These are phyloP conservation scores for Rubia peregrina DNA, from an alignment of 305 asterid genomes.

Conservation along the genomic window DNA sequence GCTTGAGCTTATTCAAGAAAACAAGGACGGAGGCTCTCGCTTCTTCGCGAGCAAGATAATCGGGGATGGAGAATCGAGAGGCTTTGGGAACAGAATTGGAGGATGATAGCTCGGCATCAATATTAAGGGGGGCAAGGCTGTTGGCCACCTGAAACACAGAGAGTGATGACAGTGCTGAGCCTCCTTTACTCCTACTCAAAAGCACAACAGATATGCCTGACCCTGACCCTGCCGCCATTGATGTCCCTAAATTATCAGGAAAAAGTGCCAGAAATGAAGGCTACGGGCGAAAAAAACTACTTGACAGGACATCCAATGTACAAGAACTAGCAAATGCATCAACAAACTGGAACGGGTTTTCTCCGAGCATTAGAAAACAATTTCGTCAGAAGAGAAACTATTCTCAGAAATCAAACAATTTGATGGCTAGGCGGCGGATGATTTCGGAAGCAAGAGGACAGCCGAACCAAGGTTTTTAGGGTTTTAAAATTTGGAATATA, in stretches of 20 bases:
- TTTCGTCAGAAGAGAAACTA: too few relatives aligned
- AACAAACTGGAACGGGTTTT: not conserved
- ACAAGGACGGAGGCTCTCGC: slow-evolving; percentile 56
- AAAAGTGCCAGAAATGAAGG: not conserved
- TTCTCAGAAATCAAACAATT: too few relatives aligned
- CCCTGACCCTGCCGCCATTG: slow-evolving; percentile 4
- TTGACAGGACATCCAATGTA: too few relatives aligned
- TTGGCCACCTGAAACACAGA: slow-evolving; percentile 46
- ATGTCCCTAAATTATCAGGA: not conserved
- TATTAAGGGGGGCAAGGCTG: slow-evolving; percentile 33
- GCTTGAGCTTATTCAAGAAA: slow-evolving; percentile 48
- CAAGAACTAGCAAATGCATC: not conserved
- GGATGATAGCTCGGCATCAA: slow-evolving; percentile 48
- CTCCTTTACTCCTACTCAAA: slow-evolving; percentile 77
- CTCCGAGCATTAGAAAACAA: not conserved
- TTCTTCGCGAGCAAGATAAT: slow-evolving; percentile 40
- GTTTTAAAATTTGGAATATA: too few relatives aligned
- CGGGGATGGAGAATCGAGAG: slow-evolving; percentile 38
- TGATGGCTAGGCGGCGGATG: too few relatives aligned
- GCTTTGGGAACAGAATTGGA: slow-evolving; percentile 21
- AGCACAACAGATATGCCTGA: slow-evolving; percentile 25
- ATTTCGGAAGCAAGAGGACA: too few relatives aligned
- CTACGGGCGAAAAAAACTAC: not conserved
- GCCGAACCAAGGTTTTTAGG: too few relatives aligned
- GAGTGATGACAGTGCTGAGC: slow-evolving; percentile 43